Base-by-base conservation (phyloP, 202 grass and related monocot species). In the Eragrostis tef region DNA sequence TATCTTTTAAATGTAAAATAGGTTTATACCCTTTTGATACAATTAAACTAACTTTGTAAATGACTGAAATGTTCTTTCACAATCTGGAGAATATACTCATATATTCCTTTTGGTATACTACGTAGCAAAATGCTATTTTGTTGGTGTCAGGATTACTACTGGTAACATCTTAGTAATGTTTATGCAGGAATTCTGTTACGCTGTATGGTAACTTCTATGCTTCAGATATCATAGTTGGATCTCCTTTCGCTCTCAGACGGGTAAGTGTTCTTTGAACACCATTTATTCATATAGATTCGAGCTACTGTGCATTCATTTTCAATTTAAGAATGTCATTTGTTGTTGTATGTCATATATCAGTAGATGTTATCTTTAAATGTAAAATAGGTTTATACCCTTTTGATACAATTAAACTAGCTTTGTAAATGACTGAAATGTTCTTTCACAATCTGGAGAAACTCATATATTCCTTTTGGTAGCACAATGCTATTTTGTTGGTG, bases 221-320 rank as follows among this genome's bases (percentile, higher is more conserved):
- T 84, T 98, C 95, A 73, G 95, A 98, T 84, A 91, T 98, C 56
- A 91, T 98, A 80, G 80, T 98, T 75, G 95, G 88, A 66, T 98
- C 95, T 89, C 95, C 95, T 79, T 88, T 98, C 79, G 95, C 90
- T 22, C 86, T 98, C 64, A 85, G 86, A 47, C 88, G 78, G 75
- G 95, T 91, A 87, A 92, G 89, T 94, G 73, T 14, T 74, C 60
- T 74, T 21, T 64, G 44, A 57, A 36, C 45, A 68, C 49, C 11
- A 31, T 42, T 82, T 73, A 19, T 70, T 74, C 3, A 48, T 65
- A 48, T 65, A 48, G 21, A 75, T 45, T 75, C 11, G 1, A 54
- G 19, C 11, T 52, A 50, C 36, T 51, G 6, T 34, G 65, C 47
- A 39, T 66, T 56, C 7, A 13, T 15, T 71, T 7, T 12, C 51